Base-by-base conservation (phyloP, 2,329 filamentous ascomycete species). In the Cercospora nicotianae region DNA sequence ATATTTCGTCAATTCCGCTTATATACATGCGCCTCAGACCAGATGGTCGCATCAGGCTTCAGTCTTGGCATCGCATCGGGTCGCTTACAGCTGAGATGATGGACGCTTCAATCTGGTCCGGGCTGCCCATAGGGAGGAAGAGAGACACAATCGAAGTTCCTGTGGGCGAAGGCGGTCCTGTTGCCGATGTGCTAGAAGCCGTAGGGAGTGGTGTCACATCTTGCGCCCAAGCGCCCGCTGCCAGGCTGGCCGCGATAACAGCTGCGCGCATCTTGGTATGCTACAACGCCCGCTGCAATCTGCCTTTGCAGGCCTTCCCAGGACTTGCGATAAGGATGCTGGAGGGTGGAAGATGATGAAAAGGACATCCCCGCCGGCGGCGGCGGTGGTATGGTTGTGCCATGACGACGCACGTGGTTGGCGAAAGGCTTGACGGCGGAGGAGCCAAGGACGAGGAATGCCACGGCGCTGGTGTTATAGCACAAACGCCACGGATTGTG, bases 41-140 rank as follows among this genome's bases (percentile, higher is more conserved):
- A 64, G 28, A 33, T 7, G 3, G 51, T 30, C 20, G 60, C 42
- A 55, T 55, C 39, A 20, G 13, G 60, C n/a, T 20, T 18, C 42
- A n/a, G 18, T 20, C 42, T 63, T 64, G 51, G 36, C 53, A 23
- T 18, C 26, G 57, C n/a, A 18, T 13, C 12, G 9, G 30, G 36
- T 28, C 16, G 55, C 69, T 69, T 65, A 72, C 70, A 23, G 67
- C 70, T 18, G 69, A 67, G 36, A 72, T 67, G 65, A 72, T 69
- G 5, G 68, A 70, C 16, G 70, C 70, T 53, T 71, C 53, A 18
- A 72, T 66, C 12, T 69, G 69, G n/a, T 69, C 65, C n/a, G 67
- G 69, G 12, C 62, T 65, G 28, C 67, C 67, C 65, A 72, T 71
- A 2, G 70, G 70, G 1, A 72, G 62, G 33, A 66, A 72, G 18